Conservation (phyloP, 208 protist genomes). For the Lotmaria passim region DNA sequence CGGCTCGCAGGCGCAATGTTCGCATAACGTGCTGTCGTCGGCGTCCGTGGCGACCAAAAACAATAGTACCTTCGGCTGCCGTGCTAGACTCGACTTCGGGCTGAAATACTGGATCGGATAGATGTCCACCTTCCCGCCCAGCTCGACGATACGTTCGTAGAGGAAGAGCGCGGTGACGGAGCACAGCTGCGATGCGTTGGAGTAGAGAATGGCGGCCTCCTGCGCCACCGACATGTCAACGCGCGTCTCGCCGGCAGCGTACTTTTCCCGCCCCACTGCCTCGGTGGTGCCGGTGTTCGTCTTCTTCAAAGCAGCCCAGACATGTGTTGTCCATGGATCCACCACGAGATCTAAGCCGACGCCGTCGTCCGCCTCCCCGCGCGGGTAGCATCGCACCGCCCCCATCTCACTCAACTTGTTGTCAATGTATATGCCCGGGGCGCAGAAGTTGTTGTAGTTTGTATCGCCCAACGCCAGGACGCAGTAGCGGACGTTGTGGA, state of each 20-base stretch:
- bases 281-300: not conserved
- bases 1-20: conserved; percentile 25
- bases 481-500: conserved; percentile 49
- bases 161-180: conserved; percentile 44
- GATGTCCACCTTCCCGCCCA: conserved; percentile 47
- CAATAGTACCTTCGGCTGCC: conserved; percentile 40
- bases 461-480: conserved; percentile 79
- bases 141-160: conserved; percentile 51
- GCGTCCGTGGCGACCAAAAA: conserved; percentile 46
- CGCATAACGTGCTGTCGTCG: conserved; percentile 35
- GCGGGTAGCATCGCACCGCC: conserved; percentile 52
- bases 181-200: conserved; percentile 47
- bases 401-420: conserved; percentile 55
- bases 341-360: conserved; percentile 70
- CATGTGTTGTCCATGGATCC: conserved; percentile 61
- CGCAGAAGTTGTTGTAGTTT: conserved; percentile 85
- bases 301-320: conserved; percentile 45
- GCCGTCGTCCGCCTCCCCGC: conserved; percentile 79
- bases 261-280: conserved; percentile 8
- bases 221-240: conserved; percentile 43
- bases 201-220: conserved; percentile 58
- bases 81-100: conserved; percentile 16
- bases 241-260: conserved; percentile 5
- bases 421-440: conserved; percentile 64
- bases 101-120: conserved; percentile 55